These are phyloP conservation scores for Lentinula sp. DNA, from an alignment of 768 basidiomycete species.

Conservation along the genomic window DNA sequence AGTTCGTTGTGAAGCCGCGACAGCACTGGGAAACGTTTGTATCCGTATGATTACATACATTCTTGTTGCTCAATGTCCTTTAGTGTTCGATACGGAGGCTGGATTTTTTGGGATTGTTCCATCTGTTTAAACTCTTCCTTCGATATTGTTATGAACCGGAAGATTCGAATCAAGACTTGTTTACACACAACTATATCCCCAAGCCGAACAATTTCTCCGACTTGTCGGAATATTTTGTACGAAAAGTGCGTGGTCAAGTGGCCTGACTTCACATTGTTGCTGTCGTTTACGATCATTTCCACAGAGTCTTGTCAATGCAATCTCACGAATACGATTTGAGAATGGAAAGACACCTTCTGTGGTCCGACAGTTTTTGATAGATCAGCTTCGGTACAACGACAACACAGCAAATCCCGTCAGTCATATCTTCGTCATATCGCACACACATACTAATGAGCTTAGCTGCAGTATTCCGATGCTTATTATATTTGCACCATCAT, in stretches of 20 bases:
- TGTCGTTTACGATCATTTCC: background rate
- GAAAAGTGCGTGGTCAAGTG: constrained; percentile 56
- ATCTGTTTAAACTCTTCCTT: constrained; percentile 92
- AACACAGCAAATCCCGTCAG: constrained; percentile 86
- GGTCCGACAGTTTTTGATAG: constrained; percentile 83
- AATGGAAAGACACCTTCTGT: constrained; percentile 82
- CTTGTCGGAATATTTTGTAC: constrained; percentile 88
- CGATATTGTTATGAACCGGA: constrained; percentile 88
- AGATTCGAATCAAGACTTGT: constrained; percentile 75
- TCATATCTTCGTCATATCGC: constrained; percentile 4
- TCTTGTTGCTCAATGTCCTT: constrained; percentile 11
- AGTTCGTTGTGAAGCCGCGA: constrained; percentile 90
- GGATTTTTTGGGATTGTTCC: constrained; percentile 89
- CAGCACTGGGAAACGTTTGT: constrained; percentile 71
- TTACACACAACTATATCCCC: constrained; percentile 85
- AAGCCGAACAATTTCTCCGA: constrained; percentile 94
- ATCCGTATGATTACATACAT: constrained; percentile 6
- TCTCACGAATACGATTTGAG: constrained; percentile 82
- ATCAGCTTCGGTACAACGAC: constrained; percentile 92
- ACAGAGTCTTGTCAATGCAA: constrained; percentile 74
- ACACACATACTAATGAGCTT: background rate
- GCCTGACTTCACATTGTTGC: background rate
- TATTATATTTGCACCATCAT: constrained; percentile 87
- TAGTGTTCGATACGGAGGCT: constrained; percentile 81
- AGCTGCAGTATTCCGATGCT: constrained; percentile 76